A percentile compares a stretch with the other conserved stretches of the same genome.
phyloP scores from a whole-genome alignment of 768 basidiomycete genomes.

The Amanita molliuscula region DNA sequence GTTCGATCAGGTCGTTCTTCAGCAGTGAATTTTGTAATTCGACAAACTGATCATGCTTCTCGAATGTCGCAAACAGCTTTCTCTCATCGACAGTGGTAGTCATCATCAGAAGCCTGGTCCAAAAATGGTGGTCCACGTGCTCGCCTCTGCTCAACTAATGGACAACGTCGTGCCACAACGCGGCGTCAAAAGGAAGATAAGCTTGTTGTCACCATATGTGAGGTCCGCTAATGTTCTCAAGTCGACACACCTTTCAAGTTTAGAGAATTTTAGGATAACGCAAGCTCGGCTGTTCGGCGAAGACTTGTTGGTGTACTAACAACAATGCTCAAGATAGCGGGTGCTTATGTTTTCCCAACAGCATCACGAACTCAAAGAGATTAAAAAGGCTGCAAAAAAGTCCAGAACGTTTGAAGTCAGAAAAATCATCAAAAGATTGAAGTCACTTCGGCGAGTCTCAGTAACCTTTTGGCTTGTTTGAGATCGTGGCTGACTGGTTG shows the following conservation, averaged over 20 bases:
- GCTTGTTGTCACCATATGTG: conserved; percentile 24
- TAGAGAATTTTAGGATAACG: conserved; percentile 17
- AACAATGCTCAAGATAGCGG: not conserved
- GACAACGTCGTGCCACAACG: conserved; percentile 10
- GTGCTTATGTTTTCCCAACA: conserved; percentile 20
- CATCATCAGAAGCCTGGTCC: not conserved
- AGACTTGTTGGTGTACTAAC: conserved; percentile 40
- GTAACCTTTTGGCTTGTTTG: not conserved
- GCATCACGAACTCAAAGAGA: conserved; percentile 69
- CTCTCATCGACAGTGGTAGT: conserved; percentile 28
- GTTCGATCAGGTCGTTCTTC: conserved; percentile 29
- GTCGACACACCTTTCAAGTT: not conserved
- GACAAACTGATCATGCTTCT: conserved; percentile 50
- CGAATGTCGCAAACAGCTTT: conserved; percentile 46
- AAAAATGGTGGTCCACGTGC: not conserved
- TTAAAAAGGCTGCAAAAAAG: conserved; percentile 70
- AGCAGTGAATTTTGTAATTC: conserved; percentile 42
- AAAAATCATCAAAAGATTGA: conserved; percentile 76
- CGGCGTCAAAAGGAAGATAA: conserved; percentile 35
- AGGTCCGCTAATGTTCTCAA: not conserved
- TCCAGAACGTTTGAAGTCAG: conserved; percentile 74
- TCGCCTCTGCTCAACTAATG: conserved; percentile 10
- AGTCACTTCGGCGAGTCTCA: conserved; percentile 44
- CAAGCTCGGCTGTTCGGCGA: conserved; percentile 31
- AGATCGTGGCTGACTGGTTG: not conserved